A percentile compares a stretch with the other conserved stretches of the same genome.
phyloP scores from a whole-genome alignment of 768 basidiomycete genomes.

The Mycena leptocephala region DNA sequence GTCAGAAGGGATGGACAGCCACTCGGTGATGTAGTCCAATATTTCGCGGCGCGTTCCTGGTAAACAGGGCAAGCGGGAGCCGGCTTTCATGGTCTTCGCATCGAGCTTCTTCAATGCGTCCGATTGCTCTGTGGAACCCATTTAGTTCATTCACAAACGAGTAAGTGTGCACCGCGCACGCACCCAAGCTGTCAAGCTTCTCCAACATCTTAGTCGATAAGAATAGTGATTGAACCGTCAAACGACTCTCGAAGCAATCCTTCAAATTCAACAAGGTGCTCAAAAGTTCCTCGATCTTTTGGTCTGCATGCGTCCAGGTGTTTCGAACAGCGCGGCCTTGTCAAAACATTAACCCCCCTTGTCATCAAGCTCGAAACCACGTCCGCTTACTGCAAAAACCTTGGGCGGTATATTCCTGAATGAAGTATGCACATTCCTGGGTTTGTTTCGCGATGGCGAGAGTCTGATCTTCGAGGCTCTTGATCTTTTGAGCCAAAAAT shows the following conservation, averaged over 20 bases:
- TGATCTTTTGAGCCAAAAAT: not conserved
- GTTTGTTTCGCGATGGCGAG: slow-evolving; percentile 6
- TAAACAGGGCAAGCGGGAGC: not conserved
- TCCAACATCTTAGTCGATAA: not conserved
- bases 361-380: not conserved
- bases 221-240: not conserved
- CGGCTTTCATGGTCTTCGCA: no score
- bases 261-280: not conserved
- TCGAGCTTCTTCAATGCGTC: not conserved
- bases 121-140: not conserved
- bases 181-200: no score
- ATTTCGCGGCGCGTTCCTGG: not conserved
- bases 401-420: not conserved
- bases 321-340: not conserved
- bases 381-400: not conserved
- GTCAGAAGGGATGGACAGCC: not conserved
- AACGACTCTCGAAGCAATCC: not conserved
- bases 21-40: not conserved
- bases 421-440: not conserved
- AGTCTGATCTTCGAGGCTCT: not conserved
- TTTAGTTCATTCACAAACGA: not conserved
- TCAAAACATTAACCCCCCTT: not conserved
- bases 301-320: not conserved
- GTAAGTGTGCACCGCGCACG: not conserved
- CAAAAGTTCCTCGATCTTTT: not conserved